Evolutionary conservation across 2,329 filamentous ascomycete genomes (phyloP), one percentile per base, ranked within the genome.

Genomic region (Dissoconium aciculare): DNA sequence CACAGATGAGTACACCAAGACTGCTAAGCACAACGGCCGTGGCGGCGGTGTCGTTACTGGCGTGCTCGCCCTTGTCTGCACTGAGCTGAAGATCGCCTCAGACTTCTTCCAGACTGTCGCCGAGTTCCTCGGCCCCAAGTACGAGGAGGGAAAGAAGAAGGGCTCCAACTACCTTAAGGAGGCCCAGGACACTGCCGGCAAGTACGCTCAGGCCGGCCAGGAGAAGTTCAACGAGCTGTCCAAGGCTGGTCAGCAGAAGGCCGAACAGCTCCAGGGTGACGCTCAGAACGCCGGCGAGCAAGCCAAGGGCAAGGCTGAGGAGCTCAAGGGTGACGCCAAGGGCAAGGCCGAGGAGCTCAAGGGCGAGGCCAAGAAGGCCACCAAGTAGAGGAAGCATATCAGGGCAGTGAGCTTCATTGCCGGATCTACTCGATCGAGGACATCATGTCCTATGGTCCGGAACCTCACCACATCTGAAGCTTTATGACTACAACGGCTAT

Each of bases 1-100:
- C 15, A 14, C 33, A 53, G 53, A 55, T 32, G 50, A 56, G 40
- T 54, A 54, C 50, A 43, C 40, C 37, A 55, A 55, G 45, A 53
- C 50, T 15, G 45, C 44, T 35, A 40, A 44, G 26, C 45, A 49
- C 36, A 51, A 50, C 30, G 37, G 45, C 37, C 46, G 48, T 35
- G 43, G 45, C 30, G 26, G 34, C 9, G 43, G 45, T 27, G 16
- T 53, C 33, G 35, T 36, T 36, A 51, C 46, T n/a, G 32, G 37
- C 26, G 33, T 48, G 39, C 38, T 50, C 27, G 51, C 53, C 32
- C 30, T 53, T 36, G 39, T 56, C 43, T 49, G 44, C 36, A 51
- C 49, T 36, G 39, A 53, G 31, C 43, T 56, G 34, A 46, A 41
- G 28, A 45, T 55, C 31, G 43, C 46, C 27, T 42, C 38, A 17